Base-by-base conservation (phyloP, 129 eudicot genomes). In the Flaveria bidentis region DNA sequence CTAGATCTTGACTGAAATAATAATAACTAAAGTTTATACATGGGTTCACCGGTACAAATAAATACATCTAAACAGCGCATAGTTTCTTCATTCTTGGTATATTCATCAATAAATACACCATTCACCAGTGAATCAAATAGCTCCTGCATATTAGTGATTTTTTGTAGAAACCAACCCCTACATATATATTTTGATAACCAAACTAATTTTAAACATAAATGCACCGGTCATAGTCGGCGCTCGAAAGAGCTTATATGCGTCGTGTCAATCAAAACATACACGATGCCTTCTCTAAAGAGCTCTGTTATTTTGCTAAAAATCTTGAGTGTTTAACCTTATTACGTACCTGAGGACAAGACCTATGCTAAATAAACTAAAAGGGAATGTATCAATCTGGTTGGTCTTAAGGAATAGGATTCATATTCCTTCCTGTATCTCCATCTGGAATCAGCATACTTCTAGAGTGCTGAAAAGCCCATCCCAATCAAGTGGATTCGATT, bases 371-470 rank as follows among this genome's bases (percentile, higher is more conserved):
- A 45, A 45, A 28, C 36, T 55, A 68, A n/a, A 52, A n/a, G 6
- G 10, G n/a, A 47, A 62, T 71, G 63, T 3, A 69, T 58, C 62
- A 9, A 28, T 45, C 30, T 69, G 76, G 55, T 76, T 22, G 67
- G 28, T 20, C 46, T 63, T 15, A 28, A 7, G 20, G 51, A 51
- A 23, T 42, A 67, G 45, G 57, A 69, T 55, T 41, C 69, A 57
- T 77, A 12, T 25, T 57, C 18, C 3, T 41, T 7, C 39, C 65
- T 58, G 4, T 4, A 25, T 44, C 65, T 71, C 74, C 55, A 61
- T 72, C 55, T 49, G 49, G 50, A 20, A 14, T 71, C 9, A 17
- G 15, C 4, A 63, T 5, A 1, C 33, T 76, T 62, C 67, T 42
- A 8, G 2, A 10, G 15, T 57, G 55, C 67, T 72, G 63, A 16